Conservation (phyloP, 2,329 filamentous ascomycete genomes). For the Fusarium sp. region DNA sequence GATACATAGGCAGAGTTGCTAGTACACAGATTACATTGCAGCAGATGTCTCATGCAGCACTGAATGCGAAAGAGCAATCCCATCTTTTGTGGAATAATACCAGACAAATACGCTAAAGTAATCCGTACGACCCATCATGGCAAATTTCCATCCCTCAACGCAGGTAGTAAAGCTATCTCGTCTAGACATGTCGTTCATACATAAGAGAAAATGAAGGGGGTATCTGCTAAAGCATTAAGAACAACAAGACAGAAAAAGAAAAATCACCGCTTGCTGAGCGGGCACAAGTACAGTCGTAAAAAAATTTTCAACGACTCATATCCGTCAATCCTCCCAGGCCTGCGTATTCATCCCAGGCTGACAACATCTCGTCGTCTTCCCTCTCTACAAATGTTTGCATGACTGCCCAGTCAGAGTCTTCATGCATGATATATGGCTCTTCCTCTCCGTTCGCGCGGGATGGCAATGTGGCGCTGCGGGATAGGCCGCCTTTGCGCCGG, state of each 20-base stretch:
- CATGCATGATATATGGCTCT: slow-evolving; percentile 44
- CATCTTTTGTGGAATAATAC: background rate
- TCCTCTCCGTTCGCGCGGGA: slow-evolving; percentile 26
- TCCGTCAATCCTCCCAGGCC: slow-evolving; percentile 60
- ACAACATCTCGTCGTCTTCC: slow-evolving; percentile 43
- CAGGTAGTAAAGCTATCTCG: slow-evolving; percentile 22
- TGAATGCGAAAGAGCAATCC: background rate
- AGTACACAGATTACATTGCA: background rate
- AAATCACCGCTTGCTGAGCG: slow-evolving; percentile 25
- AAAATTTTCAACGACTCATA: slow-evolving; percentile 29
- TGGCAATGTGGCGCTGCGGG: slow-evolving; percentile 20
- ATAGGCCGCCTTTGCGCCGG: slow-evolving; percentile 35
- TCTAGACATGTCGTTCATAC: slow-evolving; percentile 32
- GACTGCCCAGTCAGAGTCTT: slow-evolving; percentile 52
- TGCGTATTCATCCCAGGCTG: slow-evolving; percentile 61
- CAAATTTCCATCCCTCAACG: background rate
- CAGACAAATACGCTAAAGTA: background rate
- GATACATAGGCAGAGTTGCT: too few species aligned
- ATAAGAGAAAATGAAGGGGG: slow-evolving; percentile 36
- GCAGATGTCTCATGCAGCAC: background rate
- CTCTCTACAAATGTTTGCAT: slow-evolving; percentile 53
- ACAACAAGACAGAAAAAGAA: slow-evolving; percentile 1
- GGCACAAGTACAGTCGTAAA: slow-evolving; percentile 1
- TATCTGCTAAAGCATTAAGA: slow-evolving; percentile 38
- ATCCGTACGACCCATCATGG: background rate